Conservation (phyloP, 2,329 filamentous ascomycete species). For the Colletotrichum filicis region DNA sequence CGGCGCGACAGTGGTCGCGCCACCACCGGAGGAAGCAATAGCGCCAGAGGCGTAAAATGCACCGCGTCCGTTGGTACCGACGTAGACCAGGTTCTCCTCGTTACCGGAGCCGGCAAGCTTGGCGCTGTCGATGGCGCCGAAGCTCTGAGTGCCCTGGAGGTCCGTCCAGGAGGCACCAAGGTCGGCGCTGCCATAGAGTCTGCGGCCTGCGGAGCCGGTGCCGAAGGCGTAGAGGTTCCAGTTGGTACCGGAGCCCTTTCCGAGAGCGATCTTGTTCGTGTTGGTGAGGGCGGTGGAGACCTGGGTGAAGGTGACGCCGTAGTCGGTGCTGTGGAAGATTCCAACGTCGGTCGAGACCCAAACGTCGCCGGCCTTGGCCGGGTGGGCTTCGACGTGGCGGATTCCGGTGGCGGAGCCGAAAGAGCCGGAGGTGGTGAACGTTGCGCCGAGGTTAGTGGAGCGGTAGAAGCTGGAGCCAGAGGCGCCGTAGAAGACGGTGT, state of each 20-base stretch:
- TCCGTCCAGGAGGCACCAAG: constrained; percentile 57
- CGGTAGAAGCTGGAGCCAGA: constrained; percentile 60
- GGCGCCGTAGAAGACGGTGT: constrained; percentile 63
- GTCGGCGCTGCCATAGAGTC: constrained; percentile 58
- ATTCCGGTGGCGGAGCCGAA: constrained; percentile 56
- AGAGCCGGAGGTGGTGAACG: constrained; percentile 53
- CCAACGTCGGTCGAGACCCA: constrained; percentile 66
- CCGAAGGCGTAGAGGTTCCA: constrained; percentile 63
- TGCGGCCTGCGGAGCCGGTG: constrained; percentile 52
- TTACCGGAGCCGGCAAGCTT: constrained; percentile 58
- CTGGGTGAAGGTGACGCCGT: constrained; percentile 58
- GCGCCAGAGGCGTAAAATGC: constrained; percentile 47
- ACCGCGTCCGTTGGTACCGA: constrained; percentile 62
- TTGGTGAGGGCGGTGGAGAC: constrained; percentile 49
- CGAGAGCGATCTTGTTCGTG: constrained; percentile 56
- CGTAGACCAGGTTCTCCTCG: constrained; percentile 56
- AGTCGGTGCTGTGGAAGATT: constrained; percentile 65
- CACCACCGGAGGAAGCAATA: constrained; percentile 25
- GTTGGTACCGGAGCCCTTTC: constrained; percentile 48
- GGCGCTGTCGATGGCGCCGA: constrained; percentile 54
- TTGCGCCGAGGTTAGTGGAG: constrained; percentile 58
- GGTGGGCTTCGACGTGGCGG: constrained; percentile 67
- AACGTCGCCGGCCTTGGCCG: constrained; percentile 69
- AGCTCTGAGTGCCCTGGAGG: constrained; percentile 59
- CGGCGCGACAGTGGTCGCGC: constrained; percentile 6